Conservation (phyloP, 2,329 filamentous ascomycete genomes). For the Talaromyces sp. region DNA sequence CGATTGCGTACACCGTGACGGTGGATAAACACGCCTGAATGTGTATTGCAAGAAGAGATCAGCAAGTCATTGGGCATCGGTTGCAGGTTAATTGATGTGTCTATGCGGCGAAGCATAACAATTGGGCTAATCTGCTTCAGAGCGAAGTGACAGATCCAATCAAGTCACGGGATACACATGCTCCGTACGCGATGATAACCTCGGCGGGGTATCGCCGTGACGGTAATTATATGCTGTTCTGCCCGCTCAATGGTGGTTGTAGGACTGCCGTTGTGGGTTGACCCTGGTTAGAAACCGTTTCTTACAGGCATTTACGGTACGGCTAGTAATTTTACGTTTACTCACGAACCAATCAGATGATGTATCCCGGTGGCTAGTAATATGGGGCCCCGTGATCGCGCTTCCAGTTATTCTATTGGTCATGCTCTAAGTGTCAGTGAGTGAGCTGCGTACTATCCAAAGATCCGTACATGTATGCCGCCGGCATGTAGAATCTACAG, state of each 20-base stretch:
- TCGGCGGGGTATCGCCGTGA: not conserved
- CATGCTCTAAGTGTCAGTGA: too few species aligned
- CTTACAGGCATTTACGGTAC: not conserved
- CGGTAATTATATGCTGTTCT: not conserved
- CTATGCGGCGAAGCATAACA: not conserved
- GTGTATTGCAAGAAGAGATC: not conserved
- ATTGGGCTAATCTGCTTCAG: not conserved
- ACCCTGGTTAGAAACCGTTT: not conserved
- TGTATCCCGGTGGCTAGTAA: not conserved
- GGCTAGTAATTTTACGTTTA: not conserved
- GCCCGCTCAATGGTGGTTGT: not conserved
- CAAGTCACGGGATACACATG: constrained; percentile 3
- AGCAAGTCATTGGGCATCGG: not conserved
- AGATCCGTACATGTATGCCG: not conserved
- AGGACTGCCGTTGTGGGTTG: not conserved
- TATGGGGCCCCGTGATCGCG: not conserved
- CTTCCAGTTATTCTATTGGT: not conserved
- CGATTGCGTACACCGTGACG: not conserved
- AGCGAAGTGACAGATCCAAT: not conserved
- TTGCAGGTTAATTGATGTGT: not conserved
- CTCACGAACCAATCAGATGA: not conserved
- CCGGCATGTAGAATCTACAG: not conserved
- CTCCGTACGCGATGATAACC: not conserved
- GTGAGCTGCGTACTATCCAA: too few species aligned
- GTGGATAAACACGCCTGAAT: not conserved